phyloP scores from a whole-genome alignment of 345 rosid species.

The Passiflora organensis region DNA sequence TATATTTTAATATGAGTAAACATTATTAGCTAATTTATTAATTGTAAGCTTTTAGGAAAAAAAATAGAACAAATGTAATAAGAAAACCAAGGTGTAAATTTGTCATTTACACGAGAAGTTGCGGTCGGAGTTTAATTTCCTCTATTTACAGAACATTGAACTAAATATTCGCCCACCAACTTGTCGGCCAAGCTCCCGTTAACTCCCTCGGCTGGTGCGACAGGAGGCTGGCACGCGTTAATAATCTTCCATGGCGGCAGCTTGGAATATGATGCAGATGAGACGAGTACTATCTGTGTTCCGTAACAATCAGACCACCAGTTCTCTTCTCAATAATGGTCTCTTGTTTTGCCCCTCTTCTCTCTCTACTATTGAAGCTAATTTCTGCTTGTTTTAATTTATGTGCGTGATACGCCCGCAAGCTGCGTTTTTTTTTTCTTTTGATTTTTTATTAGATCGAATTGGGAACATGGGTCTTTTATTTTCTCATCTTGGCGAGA shows the following conservation, averaged over 20 bases:
- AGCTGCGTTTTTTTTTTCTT: not conserved
- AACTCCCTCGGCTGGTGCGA: not conserved
- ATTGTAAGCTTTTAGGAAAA: too few relatives aligned
- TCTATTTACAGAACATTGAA: too few relatives aligned
- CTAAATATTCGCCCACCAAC: not conserved
- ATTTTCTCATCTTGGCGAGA: too few relatives aligned
- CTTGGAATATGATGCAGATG: slow-evolving; percentile 23
- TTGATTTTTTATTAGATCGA: not conserved
- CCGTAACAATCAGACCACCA: not conserved
- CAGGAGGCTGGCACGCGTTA: too few relatives aligned
- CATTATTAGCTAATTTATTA: too few relatives aligned
- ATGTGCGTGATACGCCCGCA: too few relatives aligned
- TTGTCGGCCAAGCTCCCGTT: not conserved
- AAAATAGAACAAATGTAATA: too few relatives aligned
- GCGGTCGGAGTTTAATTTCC: not conserved
- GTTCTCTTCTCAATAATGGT: slow-evolving; percentile 20
- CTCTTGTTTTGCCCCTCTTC: not conserved
- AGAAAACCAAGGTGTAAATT: too few relatives aligned
- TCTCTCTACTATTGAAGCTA: not conserved
- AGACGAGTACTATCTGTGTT: slow-evolving; percentile 29
- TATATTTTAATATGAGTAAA: too few relatives aligned
- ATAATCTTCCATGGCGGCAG: slow-evolving; percentile 18
- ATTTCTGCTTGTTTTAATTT: not conserved
- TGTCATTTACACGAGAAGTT: not conserved
- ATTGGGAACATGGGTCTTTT: not conserved